phyloP scores from a whole-genome alignment of 73 alveolate genomes.

The Breviolum minutum region DNA sequence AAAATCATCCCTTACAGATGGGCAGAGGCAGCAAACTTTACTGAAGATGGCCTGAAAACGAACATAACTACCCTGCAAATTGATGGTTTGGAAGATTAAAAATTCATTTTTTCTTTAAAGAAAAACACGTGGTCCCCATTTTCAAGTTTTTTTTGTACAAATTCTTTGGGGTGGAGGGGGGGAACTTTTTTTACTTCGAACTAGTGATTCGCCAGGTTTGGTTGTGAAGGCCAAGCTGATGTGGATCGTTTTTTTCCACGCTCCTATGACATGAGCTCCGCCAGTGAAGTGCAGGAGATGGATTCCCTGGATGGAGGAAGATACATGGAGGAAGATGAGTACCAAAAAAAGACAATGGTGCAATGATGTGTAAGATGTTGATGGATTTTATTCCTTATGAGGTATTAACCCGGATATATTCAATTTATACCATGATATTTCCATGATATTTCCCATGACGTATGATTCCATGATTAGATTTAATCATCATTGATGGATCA shows the following conservation, averaged over 20 bases:
- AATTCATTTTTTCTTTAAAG: no score
- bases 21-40: no score
- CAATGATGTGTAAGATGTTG: background rate
- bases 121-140: no score
- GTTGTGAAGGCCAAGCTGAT: constrained; percentile 54
- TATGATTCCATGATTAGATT: no score
- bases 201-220: constrained; percentile 60
- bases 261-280: constrained; percentile 87
- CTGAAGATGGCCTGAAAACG: no score
- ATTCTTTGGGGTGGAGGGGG: no score
- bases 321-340: background rate
- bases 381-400: no score
- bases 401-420: background rate
- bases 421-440: background rate
- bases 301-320: background rate
- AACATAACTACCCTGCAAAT: no score
- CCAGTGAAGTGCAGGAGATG: constrained; percentile 77
- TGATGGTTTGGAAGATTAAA: background rate
- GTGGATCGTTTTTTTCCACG: constrained; percentile 92
- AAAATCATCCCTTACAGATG: no score
- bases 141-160: no score
- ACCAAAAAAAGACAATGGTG: background rate
- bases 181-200: no score
- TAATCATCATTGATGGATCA: background rate
- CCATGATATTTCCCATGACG: background rate